A percentile compares a stretch with the other conserved stretches of the same genome.
Evolutionary conservation across 495 filamentous ascomycete genomes (phyloP).

Genomic region (Hypomontagnella monticulosa): DNA sequence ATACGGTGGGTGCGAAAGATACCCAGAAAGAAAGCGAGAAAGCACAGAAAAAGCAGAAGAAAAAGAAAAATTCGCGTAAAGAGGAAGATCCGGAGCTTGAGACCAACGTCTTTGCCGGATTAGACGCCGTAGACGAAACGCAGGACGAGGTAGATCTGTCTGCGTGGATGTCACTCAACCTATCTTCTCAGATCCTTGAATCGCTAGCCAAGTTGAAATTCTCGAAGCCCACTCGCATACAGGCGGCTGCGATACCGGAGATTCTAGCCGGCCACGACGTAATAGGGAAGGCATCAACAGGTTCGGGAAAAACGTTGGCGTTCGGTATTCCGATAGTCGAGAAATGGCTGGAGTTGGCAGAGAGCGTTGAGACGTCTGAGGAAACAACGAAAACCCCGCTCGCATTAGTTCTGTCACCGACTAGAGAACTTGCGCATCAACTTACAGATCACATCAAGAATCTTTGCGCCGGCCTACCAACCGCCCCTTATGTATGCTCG

Average conservation of each 20-base stretch:
- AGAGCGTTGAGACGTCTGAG: slow-evolving; percentile 51
- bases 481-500: slow-evolving; percentile 74
- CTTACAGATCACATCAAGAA: slow-evolving; percentile 80
- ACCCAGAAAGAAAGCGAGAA: slow-evolving; percentile 39
- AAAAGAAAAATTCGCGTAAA: slow-evolving; percentile 48
- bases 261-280: slow-evolving; percentile 79
- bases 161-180: slow-evolving; percentile 75
- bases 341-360: slow-evolving; percentile 60
- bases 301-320: slow-evolving; percentile 85
- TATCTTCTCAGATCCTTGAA: slow-evolving; percentile 73
- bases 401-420: slow-evolving; percentile 92
- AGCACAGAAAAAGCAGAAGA: slow-evolving; percentile 56
- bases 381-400: slow-evolving; percentile 62
- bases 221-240: slow-evolving; percentile 80
- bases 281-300: slow-evolving; percentile 83
- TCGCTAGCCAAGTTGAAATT: slow-evolving; percentile 84
- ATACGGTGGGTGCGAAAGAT: slow-evolving; percentile 2
- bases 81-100: slow-evolving; percentile 47
- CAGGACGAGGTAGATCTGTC: slow-evolving; percentile 68
- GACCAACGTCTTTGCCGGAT: slow-evolving; percentile 52
- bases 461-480: slow-evolving; percentile 69
- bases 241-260: slow-evolving; percentile 77
- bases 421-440: slow-evolving; percentile 92
- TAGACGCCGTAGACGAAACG: slow-evolving; percentile 51
- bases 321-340: slow-evolving; percentile 84